A percentile compares a stretch with the other conserved stretches of the same genome.
phyloP scores from a whole-genome alignment of 805 yeast genomes.

The Metschnikowia baotianmanensis region DNA sequence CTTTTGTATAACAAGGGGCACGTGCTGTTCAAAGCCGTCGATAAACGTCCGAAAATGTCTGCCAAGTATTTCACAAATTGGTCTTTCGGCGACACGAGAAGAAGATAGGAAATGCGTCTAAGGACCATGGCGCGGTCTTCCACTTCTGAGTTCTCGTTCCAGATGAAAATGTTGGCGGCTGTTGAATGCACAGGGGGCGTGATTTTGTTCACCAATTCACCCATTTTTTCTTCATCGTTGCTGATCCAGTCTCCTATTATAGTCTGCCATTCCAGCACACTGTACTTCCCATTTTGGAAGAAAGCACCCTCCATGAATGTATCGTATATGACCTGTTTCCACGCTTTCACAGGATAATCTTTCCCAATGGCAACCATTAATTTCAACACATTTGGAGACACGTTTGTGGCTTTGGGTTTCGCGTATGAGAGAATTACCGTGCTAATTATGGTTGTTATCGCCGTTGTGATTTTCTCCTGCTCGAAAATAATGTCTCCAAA shows the following conservation, averaged over 20 bases:
- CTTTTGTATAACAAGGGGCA: slow-evolving; percentile 34
- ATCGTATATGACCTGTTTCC: slow-evolving; percentile 69
- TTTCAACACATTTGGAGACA: slow-evolving; percentile 41
- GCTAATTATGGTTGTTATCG: slow-evolving; percentile 52
- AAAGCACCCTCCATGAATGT: slow-evolving; percentile 59
- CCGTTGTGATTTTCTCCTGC: slow-evolving; percentile 54
- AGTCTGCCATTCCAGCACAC: slow-evolving; percentile 47
- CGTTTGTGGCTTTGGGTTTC: slow-evolving; percentile 41
- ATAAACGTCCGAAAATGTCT: slow-evolving; percentile 39
- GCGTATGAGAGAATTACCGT: slow-evolving; percentile 52
- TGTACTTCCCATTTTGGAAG: slow-evolving; percentile 31
- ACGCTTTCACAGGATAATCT: slow-evolving; percentile 43
- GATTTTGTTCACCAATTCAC: slow-evolving; percentile 44
- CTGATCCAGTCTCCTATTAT: slow-evolving; percentile 63
- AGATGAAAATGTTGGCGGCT: slow-evolving; percentile 62
- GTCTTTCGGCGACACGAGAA: slow-evolving; percentile 62
- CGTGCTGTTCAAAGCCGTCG: slow-evolving; percentile 27
- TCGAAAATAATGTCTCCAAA: slow-evolving; percentile 33
- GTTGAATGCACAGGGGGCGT: slow-evolving; percentile 43
- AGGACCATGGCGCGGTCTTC: slow-evolving; percentile 51
- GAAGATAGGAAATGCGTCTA: slow-evolving; percentile 60
- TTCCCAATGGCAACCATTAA: slow-evolving; percentile 42
- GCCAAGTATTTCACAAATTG: slow-evolving; percentile 51
- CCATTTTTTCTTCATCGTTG: slow-evolving; percentile 57
- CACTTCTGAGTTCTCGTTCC: slow-evolving; percentile 66